Percentiles rank a stretch among this genome's conserved stretches.
phyloP scores from a whole-genome alignment of 179 eudicot species.

The Beta lomatogona region DNA sequence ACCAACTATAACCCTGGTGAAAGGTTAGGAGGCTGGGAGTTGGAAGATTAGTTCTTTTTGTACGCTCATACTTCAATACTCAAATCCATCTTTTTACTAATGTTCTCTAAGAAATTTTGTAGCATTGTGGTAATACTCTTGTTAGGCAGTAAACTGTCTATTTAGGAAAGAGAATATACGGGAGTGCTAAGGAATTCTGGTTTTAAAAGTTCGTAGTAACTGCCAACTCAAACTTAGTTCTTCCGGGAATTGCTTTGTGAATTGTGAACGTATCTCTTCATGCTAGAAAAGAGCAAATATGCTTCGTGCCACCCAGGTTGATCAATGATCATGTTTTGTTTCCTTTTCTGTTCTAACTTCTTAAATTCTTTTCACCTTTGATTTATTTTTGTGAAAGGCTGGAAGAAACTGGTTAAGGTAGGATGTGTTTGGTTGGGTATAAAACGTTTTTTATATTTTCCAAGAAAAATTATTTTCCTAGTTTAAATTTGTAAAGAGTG shows the following conservation, averaged over 20 bases:
- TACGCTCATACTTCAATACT: background rate
- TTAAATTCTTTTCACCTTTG: background rate
- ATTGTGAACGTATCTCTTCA: too few species aligned
- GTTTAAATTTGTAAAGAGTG: too few species aligned
- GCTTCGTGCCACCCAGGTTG: background rate
- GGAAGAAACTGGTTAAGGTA: background rate
- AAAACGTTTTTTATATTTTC: too few species aligned
- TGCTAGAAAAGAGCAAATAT: background rate
- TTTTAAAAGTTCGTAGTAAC: background rate
- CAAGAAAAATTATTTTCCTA: too few species aligned
- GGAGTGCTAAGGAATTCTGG: background rate
- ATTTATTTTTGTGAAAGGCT: background rate
- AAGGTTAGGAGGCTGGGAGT: slow-evolving; percentile 83
- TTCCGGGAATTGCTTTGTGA: background rate
- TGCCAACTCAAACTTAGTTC: background rate
- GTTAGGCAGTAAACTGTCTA: background rate
- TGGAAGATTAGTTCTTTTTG: slow-evolving; percentile 29
- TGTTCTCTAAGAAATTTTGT: background rate
- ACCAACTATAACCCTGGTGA: slow-evolving; percentile 86
- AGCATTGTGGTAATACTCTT: background rate
- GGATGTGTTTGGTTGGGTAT: too few species aligned
- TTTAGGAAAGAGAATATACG: background rate
- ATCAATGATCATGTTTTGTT: background rate
- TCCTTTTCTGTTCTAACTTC: background rate
- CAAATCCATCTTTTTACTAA: background rate